Percentiles rank a stretch among this genome's conserved stretches.
Conservation (phyloP, 2,329 filamentous ascomycete species). For the Beauveria sp. region DNA sequence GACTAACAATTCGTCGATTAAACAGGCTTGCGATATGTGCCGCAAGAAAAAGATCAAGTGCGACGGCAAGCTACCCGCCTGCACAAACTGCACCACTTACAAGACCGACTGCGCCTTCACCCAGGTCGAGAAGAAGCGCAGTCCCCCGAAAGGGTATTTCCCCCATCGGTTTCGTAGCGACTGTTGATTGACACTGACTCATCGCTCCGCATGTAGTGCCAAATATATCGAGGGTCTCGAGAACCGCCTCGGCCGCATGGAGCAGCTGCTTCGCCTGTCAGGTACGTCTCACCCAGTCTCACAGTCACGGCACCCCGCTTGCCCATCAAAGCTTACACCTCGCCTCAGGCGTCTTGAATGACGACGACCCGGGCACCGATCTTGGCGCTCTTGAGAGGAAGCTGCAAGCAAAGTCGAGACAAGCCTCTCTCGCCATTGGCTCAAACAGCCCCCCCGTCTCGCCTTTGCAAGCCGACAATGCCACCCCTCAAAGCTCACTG, state of each 20-base stretch:
- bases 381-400: slow-evolving; percentile 81
- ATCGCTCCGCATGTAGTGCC: slow-evolving; percentile 46
- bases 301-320: background rate
- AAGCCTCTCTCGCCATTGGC: slow-evolving; percentile 36
- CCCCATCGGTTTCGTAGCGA: background rate
- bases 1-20: background rate
- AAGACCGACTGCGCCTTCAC: slow-evolving; percentile 98
- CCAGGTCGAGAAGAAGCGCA: slow-evolving; percentile 97
- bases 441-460: slow-evolving; percentile 41
- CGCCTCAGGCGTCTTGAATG: slow-evolving; percentile 60
- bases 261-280: slow-evolving; percentile 78
- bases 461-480: slow-evolving; percentile 39
- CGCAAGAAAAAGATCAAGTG: slow-evolving; percentile 97
- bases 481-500: slow-evolving; percentile 44
- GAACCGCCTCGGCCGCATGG: slow-evolving; percentile 92
- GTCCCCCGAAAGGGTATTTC: slow-evolving; percentile 85
- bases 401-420: slow-evolving; percentile 50
- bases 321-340: background rate
- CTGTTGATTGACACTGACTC: slow-evolving; percentile 14
- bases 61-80: slow-evolving; percentile 90
- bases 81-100: slow-evolving; percentile 94
- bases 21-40: slow-evolving; percentile 89
- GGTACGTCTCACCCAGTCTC: slow-evolving; percentile 35
- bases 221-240: slow-evolving; percentile 98
- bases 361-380: slow-evolving; percentile 82